phyloP scores from a whole-genome alignment of 2,329 filamentous ascomycete genomes.

The Cryphonectria carpinicola region DNA sequence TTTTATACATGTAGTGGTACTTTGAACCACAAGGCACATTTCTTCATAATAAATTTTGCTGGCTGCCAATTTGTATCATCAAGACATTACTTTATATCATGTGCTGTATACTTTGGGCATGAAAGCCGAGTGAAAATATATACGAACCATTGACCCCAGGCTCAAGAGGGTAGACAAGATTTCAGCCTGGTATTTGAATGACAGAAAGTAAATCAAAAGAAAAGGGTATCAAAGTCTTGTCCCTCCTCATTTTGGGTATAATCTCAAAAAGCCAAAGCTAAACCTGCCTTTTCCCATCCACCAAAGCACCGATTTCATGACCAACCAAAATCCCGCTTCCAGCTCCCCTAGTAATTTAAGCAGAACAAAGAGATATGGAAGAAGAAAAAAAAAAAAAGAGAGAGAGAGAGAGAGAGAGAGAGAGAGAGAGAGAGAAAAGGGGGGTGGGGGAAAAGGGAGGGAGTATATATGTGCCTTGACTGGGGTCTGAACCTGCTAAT shows the following conservation, averaged over 20 bases:
- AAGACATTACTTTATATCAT: conserved; percentile 24
- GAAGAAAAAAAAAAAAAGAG: neutral
- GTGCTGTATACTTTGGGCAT: conserved; percentile 7
- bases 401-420: too few species aligned
- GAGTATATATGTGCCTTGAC: neutral
- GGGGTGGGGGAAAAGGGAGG: too few species aligned
- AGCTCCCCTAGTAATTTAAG: neutral
- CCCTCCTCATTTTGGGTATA: conserved; percentile 10
- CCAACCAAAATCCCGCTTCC: neutral
- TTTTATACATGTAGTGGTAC: neutral
- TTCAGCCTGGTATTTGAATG: conserved; percentile 14
- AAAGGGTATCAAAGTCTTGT: conserved; percentile 29
- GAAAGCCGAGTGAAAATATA: neutral
- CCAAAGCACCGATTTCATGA: neutral
- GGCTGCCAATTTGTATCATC: conserved; percentile 2
- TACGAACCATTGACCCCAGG: neutral
- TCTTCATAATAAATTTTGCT: neutral
- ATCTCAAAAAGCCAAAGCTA: conserved; percentile 6
- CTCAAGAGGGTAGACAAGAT: conserved; percentile 10
- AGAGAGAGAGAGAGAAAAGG: too few species aligned
- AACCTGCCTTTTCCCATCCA: neutral
- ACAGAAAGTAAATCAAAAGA: conserved; percentile 7
- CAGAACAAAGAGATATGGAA: neutral
- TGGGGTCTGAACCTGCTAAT: neutral
- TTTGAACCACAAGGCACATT: neutral